Percentiles rank a stretch among this genome's conserved stretches.
Conservation (phyloP, 495 filamentous ascomycete species). For the Penicillium turbatum region DNA sequence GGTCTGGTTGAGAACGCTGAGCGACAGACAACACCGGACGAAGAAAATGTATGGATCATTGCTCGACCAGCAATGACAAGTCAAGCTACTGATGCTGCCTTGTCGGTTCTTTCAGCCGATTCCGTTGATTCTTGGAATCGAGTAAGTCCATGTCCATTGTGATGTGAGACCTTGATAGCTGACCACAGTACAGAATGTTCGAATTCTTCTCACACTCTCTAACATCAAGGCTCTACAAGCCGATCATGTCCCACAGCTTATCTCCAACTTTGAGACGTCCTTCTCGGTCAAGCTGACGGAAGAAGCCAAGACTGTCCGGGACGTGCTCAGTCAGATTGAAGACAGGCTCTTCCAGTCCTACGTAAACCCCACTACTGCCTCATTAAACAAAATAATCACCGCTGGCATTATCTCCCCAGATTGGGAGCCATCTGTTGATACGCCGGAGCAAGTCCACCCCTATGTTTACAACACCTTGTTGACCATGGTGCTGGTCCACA, state of each 20-base stretch:
- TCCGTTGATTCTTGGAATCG: slow-evolving; percentile 63
- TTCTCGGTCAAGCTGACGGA: slow-evolving; percentile 91
- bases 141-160: slow-evolving; percentile 49
- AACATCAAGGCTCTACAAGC: slow-evolving; percentile 78
- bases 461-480: slow-evolving; percentile 88
- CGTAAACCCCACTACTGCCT: slow-evolving; percentile 64
- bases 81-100: slow-evolving; percentile 28
- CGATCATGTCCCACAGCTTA: slow-evolving; percentile 74
- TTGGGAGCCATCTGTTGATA: slow-evolving; percentile 63
- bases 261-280: slow-evolving; percentile 78
- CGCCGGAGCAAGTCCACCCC: slow-evolving; percentile 70
- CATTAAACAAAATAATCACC: slow-evolving; percentile 59
- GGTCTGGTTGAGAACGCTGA: slow-evolving; percentile 97
- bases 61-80: slow-evolving; percentile 24
- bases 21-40: slow-evolving; percentile 54
- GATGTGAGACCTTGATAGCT: slow-evolving; percentile 3
- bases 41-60: slow-evolving; percentile 53
- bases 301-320: slow-evolving; percentile 81
- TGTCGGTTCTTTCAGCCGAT: slow-evolving; percentile 42
- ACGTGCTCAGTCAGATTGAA: slow-evolving; percentile 87
- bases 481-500: slow-evolving; percentile 79
- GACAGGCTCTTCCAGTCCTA: slow-evolving; percentile 85
- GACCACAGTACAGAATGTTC: slow-evolving; percentile 63
- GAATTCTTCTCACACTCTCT: slow-evolving; percentile 86
- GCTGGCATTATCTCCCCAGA: slow-evolving; percentile 63